These are phyloP conservation scores for Citrus trifoliata DNA, from an alignment of 345 rosid species.

Conservation along the genomic window DNA sequence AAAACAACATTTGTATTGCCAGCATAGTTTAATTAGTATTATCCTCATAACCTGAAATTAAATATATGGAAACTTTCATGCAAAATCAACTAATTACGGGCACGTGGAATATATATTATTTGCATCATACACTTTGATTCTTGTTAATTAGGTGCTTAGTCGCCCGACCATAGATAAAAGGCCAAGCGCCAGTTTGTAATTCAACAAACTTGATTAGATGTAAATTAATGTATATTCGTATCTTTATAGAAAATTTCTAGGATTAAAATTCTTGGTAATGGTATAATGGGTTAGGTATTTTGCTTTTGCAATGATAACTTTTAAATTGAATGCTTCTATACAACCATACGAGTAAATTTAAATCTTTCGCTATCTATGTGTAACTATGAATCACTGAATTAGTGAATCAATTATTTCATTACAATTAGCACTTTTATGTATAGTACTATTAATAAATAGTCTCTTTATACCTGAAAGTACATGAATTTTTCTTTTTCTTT, in stretches of 20 bases:
- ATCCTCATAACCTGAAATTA: background rate
- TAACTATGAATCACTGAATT: background rate
- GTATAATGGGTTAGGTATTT: slow-evolving; percentile 11
- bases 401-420: no score
- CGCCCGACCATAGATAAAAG: slow-evolving; percentile 10
- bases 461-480: background rate
- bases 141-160: slow-evolving; percentile 2
- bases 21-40: background rate
- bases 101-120: slow-evolving; percentile 1
- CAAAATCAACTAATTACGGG: background rate
- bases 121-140: background rate
- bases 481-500: no score
- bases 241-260: background rate
- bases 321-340: background rate
- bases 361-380: background rate
- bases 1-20: background rate
- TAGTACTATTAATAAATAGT: background rate
- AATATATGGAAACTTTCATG: background rate
- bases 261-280: background rate
- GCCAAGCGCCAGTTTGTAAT: slow-evolving; percentile 5
- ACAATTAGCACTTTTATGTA: background rate
- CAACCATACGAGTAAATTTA: background rate
- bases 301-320: background rate
- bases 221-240: background rate
- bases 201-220: background rate